These are phyloP conservation scores for Botrytis sinoallii DNA, from an alignment of 2,329 filamentous ascomycete species.

Conservation along the genomic window DNA sequence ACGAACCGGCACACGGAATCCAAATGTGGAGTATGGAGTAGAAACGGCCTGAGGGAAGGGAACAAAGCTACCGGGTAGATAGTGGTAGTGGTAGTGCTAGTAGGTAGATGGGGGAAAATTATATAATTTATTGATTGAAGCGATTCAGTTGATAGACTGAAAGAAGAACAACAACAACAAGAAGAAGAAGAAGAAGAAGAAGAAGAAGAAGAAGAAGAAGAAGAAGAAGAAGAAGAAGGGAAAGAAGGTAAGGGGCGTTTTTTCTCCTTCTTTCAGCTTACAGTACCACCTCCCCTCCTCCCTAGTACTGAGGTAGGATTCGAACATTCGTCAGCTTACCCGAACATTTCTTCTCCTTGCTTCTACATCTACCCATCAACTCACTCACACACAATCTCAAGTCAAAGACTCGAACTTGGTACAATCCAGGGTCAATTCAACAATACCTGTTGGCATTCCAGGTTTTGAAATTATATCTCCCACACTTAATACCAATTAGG, in stretches of 20 bases:
- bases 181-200: too few relatives aligned
- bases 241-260: background rate
- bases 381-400: background rate
- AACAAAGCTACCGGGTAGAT: background rate
- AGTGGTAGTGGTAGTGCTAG: background rate
- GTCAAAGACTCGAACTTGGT: background rate
- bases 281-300: background rate
- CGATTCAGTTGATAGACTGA: background rate
- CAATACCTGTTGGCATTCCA: background rate
- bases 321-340: background rate
- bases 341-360: background rate
- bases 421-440: background rate
- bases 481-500: background rate
- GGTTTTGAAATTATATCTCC: background rate
- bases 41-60: background rate
- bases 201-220: background rate
- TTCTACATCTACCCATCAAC: background rate
- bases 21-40: constrained; percentile 7
- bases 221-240: too few relatives aligned
- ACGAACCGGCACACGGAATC: background rate
- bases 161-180: background rate
- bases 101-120: background rate
- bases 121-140: background rate
- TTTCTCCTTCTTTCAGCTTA: background rate
- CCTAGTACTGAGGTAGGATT: background rate